Percentiles rank a stretch among this genome's conserved stretches.
These are phyloP conservation scores for Batkoa obscura DNA, from an alignment of 371 early-diverging fungal genomes.

Conservation along the genomic window DNA sequence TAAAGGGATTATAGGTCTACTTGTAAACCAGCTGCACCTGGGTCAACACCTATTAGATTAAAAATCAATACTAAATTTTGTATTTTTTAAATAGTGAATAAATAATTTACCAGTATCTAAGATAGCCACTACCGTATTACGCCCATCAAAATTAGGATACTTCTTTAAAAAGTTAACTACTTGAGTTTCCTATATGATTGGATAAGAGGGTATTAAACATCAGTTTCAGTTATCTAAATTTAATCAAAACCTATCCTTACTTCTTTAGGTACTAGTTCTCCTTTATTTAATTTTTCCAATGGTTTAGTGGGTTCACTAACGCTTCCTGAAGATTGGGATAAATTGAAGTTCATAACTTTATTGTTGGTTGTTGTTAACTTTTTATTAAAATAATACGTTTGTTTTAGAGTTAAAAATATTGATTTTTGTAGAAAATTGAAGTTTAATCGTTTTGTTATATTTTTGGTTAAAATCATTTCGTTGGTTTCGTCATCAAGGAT, in stretches of 20 bases:
- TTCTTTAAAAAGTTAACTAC: slow-evolving; percentile 62
- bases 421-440: too few relatives aligned
- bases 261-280: not conserved
- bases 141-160: slow-evolving; percentile 71
- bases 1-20: slow-evolving; percentile 11
- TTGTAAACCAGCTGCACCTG: slow-evolving; percentile 68
- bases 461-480: too few relatives aligned
- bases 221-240: not conserved
- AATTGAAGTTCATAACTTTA: too few relatives aligned
- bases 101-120: slow-evolving; percentile 44
- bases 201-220: not conserved
- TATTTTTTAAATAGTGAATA: slow-evolving; percentile 8
- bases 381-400: too few relatives aligned
- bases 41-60: slow-evolving; percentile 46
- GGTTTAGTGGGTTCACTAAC: too few relatives aligned
- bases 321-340: too few relatives aligned
- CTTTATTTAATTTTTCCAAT: not conserved
- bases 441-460: too few relatives aligned
- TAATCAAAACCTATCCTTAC: not conserved
- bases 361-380: too few relatives aligned
- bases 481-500: too few relatives aligned
- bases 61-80: slow-evolving; percentile 6
- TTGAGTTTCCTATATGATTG: slow-evolving; percentile 44
- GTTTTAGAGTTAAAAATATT: too few relatives aligned
- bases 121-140: slow-evolving; percentile 74